Percentiles rank a stretch among this genome's conserved stretches.
Evolutionary conservation across 2,329 filamentous ascomycete species (phyloP).

Genomic region (Alternaria sp.): DNA sequence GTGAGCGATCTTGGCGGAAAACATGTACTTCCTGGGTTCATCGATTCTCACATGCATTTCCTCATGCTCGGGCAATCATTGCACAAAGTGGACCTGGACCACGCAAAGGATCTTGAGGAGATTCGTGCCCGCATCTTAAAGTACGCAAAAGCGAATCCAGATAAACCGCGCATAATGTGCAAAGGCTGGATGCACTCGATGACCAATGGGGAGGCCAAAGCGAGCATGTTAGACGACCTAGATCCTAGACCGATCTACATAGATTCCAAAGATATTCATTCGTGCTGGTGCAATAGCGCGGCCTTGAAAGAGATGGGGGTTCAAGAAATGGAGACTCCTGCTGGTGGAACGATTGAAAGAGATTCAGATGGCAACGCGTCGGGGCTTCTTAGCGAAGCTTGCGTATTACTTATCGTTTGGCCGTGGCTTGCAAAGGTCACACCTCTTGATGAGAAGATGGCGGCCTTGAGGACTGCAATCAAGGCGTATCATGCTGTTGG

Average conservation of each 20-base stretch:
- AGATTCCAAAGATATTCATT: conserved; percentile 64
- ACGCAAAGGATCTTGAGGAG: conserved; percentile 56
- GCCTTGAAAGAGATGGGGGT: conserved; percentile 60
- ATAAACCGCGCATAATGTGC: conserved; percentile 57
- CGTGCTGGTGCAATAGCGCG: conserved; percentile 62
- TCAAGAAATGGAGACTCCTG: conserved; percentile 54
- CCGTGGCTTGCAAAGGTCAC: conserved; percentile 59
- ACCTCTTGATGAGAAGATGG: conserved; percentile 56
- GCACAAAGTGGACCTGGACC: conserved; percentile 57
- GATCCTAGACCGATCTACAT: conserved; percentile 62
- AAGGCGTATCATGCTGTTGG: conserved; percentile 58
- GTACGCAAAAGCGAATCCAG: conserved; percentile 55
- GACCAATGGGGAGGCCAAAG: conserved; percentile 58
- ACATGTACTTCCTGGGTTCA: conserved; percentile 61
- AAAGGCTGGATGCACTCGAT: conserved; percentile 64
- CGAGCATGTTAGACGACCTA: conserved; percentile 60
- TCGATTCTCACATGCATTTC: conserved; percentile 66
- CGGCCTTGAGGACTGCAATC: conserved; percentile 56
- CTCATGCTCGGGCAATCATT: conserved; percentile 62
- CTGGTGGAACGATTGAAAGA: conserved; percentile 60
- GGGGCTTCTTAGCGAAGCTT: conserved; percentile 62
- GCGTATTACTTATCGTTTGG: conserved; percentile 62
- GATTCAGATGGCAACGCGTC: conserved; percentile 56
- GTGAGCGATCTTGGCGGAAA: conserved; percentile 46
- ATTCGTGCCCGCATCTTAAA: conserved; percentile 56